Percentiles rank a stretch among this genome's conserved stretches.
Evolutionary conservation across 306 rosid genomes (phyloP).

Genomic region (Spatholobus suberectus): DNA sequence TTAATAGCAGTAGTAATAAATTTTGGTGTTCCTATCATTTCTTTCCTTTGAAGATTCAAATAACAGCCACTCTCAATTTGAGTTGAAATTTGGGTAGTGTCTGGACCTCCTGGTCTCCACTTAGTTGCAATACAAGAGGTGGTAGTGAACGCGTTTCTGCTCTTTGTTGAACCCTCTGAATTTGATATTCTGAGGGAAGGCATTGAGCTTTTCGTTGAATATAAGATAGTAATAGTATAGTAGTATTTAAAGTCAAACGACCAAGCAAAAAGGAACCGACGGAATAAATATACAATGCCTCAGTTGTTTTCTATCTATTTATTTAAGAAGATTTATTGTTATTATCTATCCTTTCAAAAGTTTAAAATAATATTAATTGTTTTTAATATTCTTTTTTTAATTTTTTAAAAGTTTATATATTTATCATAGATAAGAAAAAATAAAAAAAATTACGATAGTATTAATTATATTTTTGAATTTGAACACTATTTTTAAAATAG

Average conservation of each 20-base stretch:
- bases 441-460: not conserved
- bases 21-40: not conserved
- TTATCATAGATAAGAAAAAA: not conserved
- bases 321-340: not conserved
- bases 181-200: not conserved
- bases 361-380: not conserved
- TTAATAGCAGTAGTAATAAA: not conserved
- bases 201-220: not conserved
- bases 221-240: not conserved
- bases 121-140: not conserved
- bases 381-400: not conserved
- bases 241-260: conserved; percentile 31
- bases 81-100: not conserved
- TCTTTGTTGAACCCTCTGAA: not conserved
- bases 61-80: not conserved
- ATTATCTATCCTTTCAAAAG: not conserved
- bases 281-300: not conserved
- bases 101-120: conserved; percentile 10
- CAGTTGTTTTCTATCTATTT: not conserved
- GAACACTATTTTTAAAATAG: not conserved
- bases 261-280: conserved; percentile 29
- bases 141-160: not conserved
- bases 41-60: not conserved
- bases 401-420: not conserved
- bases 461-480: not conserved